These are phyloP conservation scores for Darksidea phi DNA, from an alignment of 495 filamentous ascomycete species.

Conservation along the genomic window DNA sequence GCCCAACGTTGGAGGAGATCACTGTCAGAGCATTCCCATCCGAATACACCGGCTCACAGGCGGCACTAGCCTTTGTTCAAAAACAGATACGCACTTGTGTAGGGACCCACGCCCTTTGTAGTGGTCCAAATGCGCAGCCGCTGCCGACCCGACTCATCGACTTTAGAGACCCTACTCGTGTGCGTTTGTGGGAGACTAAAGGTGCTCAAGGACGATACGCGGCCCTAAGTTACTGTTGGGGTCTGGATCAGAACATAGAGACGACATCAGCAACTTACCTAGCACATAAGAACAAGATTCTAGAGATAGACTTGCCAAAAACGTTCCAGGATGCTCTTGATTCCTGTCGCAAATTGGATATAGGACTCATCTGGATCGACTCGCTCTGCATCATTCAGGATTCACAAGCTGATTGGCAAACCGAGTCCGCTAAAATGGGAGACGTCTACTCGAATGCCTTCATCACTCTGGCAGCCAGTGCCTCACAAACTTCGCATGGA, in stretches of 20 bases:
- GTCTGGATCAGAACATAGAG: background rate
- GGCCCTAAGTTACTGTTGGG: slow-evolving; percentile 5
- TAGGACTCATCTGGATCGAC: slow-evolving; percentile 1
- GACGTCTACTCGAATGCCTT: slow-evolving; percentile 3
- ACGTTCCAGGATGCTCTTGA: background rate
- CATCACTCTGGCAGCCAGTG: background rate
- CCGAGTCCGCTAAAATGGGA: slow-evolving; percentile 9
- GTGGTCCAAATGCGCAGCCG: no score
- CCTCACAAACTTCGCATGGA: background rate
- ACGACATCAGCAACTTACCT: background rate
- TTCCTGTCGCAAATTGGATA: background rate
- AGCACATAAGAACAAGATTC: background rate
- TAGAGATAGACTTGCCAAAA: background rate
- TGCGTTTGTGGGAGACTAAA: no score
- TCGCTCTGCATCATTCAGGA: slow-evolving; percentile 7
- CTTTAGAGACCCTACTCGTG: no score
- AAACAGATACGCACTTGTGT: no score
- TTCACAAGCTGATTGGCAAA: background rate
- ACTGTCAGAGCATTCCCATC: no score
- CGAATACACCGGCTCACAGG: no score
- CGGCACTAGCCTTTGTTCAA: no score
- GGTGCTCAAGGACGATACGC: background rate
- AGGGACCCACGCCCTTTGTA: no score
- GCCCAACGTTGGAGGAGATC: no score
- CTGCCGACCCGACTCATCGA: no score